Conservation (phyloP, 176 grass and related monocot genomes). For the Hyparrhenia diplandra region DNA sequence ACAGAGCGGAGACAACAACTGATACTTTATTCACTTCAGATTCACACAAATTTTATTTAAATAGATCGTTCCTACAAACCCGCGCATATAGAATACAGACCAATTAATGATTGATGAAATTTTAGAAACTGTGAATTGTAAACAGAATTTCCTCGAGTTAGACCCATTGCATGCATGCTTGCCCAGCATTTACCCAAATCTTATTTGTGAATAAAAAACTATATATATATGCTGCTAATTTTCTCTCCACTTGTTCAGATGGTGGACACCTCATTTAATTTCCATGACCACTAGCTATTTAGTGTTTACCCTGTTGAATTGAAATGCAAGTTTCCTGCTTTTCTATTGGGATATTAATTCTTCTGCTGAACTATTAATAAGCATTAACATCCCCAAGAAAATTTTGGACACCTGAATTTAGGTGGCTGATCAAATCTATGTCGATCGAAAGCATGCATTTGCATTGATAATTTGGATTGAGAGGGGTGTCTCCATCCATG, state of each 20-base stretch:
- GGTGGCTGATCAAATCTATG: neutral
- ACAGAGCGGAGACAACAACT: neutral
- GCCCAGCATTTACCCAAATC: too few relatives aligned
- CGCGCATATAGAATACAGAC: too few relatives aligned
- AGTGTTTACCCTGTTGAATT: neutral
- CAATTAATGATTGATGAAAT: too few relatives aligned
- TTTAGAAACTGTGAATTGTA: too few relatives aligned
- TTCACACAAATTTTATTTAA: neutral
- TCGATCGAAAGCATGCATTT: neutral
- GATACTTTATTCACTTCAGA: neutral
- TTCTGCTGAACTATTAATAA: neutral
- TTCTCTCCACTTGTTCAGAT: neutral
- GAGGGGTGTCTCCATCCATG: too few relatives aligned
- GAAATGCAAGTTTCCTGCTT: neutral
- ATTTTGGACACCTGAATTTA: neutral
- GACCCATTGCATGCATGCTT: too few relatives aligned
- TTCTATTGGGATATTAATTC: neutral
- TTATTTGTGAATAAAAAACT: too few relatives aligned
- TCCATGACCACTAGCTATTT: neutral
- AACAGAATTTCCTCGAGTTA: too few relatives aligned
- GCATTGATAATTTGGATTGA: neutral
- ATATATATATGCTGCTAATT: too few relatives aligned
- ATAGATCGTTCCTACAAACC: neutral
- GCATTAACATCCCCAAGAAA: neutral
- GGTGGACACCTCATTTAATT: neutral